These are phyloP conservation scores for Fusarium torulosum DNA, from an alignment of 2,329 filamentous ascomycete genomes.

Conservation along the genomic window DNA sequence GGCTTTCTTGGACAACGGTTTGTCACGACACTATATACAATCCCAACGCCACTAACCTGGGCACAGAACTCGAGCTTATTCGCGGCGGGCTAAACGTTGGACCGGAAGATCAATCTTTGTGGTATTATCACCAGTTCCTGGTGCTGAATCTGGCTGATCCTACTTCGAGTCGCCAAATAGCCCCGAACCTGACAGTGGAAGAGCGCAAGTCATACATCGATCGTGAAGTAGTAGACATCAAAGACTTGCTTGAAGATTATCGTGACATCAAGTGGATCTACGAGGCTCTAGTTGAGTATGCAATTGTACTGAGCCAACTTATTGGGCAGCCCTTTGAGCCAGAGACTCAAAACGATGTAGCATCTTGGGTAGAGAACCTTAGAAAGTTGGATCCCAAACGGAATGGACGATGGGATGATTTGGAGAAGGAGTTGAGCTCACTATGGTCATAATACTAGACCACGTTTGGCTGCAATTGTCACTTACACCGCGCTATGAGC, in stretches of 20 bases:
- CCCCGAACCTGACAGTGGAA: constrained; percentile 69
- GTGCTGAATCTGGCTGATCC: constrained; percentile 74
- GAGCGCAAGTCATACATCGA: constrained; percentile 76
- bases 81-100: constrained; percentile 86
- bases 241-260: constrained; percentile 72
- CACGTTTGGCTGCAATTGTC: neutral
- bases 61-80: constrained; percentile 77
- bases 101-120: constrained; percentile 93
- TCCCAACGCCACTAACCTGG: constrained; percentile 11
- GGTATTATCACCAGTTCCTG: constrained; percentile 95
- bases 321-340: constrained; percentile 57
- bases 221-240: constrained; percentile 79
- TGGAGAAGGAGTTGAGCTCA: constrained; percentile 62
- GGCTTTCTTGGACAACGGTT: constrained; percentile 78
- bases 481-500: neutral
- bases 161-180: constrained; percentile 68
- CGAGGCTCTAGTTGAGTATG: constrained; percentile 84
- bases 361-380: constrained; percentile 73
- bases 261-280: constrained; percentile 83
- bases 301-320: constrained; percentile 68
- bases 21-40: constrained; percentile 12
- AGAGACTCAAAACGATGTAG: constrained; percentile 61
- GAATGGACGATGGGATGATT: constrained; percentile 79
- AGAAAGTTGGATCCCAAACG: constrained; percentile 80
- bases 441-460: neutral